Evolutionary conservation across 192 early-diverging fungal species (phyloP).

Genomic region (Thamnidium elegans): DNA sequence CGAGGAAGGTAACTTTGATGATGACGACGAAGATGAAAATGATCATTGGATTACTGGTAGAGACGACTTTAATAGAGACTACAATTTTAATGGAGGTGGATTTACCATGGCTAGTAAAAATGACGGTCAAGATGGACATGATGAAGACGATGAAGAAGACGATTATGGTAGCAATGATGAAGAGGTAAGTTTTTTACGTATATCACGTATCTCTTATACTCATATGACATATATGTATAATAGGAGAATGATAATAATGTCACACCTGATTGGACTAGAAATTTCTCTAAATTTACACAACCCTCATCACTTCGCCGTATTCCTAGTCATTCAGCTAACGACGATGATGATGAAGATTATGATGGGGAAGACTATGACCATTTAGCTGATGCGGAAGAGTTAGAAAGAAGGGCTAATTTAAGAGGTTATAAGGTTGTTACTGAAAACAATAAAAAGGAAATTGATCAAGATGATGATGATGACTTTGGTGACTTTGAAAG

Average conservation of each 20-base stretch:
- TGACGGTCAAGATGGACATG: conserved; percentile 4
- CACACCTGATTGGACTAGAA: conserved; percentile 23
- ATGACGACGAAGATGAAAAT: conserved; percentile 28
- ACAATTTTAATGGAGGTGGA: conserved; percentile 1
- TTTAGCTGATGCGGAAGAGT: conserved; percentile 27
- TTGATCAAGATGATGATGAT: conserved; percentile 14
- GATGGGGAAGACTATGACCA: conserved; percentile 20
- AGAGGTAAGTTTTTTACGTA: conserved; percentile 1
- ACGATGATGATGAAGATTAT: conserved; percentile 17
- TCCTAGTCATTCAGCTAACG: conserved; percentile 13
- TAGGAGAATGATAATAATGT: conserved; percentile 10
- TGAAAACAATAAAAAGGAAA: conserved; percentile 4
- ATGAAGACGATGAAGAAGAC: conserved; percentile 12
- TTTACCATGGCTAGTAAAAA: conserved; percentile 5
- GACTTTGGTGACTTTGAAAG: conserved; percentile 33
- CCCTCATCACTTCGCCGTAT: conserved; percentile 7
- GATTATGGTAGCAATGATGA: conserved; percentile 18
- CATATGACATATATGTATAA: conserved; percentile 1
- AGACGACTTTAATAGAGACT: neutral
- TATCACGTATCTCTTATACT: neutral
- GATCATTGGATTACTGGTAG: conserved; percentile 25
- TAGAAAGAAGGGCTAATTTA: conserved; percentile 23
- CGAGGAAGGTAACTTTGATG: conserved; percentile 3
- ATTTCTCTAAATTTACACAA: conserved; percentile 14
- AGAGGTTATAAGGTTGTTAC: conserved; percentile 3